Percentiles rank a stretch among this genome's conserved stretches.
These are phyloP conservation scores for Speleostelium caveatum DNA, from an alignment of 78 protist species.

Conservation along the genomic window DNA sequence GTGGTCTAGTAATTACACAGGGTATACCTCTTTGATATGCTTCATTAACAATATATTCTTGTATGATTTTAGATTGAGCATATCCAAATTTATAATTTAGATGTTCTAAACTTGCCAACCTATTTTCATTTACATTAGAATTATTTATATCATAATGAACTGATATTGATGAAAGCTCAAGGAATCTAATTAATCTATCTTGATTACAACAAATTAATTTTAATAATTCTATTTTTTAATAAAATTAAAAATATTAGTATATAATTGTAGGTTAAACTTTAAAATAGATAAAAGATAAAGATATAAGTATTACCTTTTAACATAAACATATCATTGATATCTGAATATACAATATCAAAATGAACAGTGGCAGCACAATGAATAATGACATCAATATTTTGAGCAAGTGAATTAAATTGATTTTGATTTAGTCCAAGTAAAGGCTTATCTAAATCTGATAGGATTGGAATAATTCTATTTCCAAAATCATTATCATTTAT, in stretches of 20 bases:
- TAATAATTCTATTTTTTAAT: no score
- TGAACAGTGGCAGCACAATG: conserved; percentile 5
- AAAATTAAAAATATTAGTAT: no score
- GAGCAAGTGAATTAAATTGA: neutral
- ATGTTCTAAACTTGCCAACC: no score
- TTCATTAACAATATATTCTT: conserved; percentile 5
- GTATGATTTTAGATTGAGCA: conserved; percentile 38
- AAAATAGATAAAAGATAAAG: no score
- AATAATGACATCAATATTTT: neutral
- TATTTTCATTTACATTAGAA: no score
- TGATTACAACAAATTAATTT: no score
- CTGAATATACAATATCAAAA: neutral
- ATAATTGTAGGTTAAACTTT: no score
- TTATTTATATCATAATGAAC: conserved; percentile 14
- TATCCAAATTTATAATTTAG: no score
- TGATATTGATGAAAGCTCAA: no score
- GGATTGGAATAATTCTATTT: conserved; percentile 6
- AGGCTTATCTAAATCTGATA: neutral
- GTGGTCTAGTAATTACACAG: conserved; percentile 5
- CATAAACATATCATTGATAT: neutral
- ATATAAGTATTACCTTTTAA: no score
- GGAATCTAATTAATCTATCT: no score
- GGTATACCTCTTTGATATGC: conserved; percentile 34
- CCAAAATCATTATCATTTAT: no score
- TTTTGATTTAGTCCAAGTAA: neutral